phyloP scores from a whole-genome alignment of 352 stramenopile species.

The Phytopythium sindhum region DNA sequence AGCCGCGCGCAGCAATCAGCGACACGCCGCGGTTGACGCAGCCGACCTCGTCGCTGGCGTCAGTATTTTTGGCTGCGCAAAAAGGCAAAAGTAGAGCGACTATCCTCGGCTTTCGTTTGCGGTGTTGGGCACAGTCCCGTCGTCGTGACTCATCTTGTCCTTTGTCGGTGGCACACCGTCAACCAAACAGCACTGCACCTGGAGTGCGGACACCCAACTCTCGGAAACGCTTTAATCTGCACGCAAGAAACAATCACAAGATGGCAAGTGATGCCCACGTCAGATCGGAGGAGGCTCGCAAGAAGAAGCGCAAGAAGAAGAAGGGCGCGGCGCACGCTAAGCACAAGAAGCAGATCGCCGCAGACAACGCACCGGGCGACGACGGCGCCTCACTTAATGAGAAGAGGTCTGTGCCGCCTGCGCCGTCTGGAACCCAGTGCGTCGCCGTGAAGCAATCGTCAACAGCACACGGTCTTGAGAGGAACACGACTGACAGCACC shows the following conservation, averaged over 20 bases:
- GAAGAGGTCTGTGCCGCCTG: background rate
- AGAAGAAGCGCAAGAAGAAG: slow-evolving; percentile 16
- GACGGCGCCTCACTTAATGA: background rate
- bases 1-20: background rate
- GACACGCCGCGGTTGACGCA: too few relatives aligned
- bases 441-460: slow-evolving; percentile 5
- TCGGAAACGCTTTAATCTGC: background rate
- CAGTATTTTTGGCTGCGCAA: background rate
- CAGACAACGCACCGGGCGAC: background rate
- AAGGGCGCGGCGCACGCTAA: background rate
- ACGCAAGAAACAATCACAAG: background rate
- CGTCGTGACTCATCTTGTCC: too few relatives aligned
- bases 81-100: too few relatives aligned
- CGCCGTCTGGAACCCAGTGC: background rate
- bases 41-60: too few relatives aligned
- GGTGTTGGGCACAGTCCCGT: too few relatives aligned
- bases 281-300: slow-evolving; percentile 3
- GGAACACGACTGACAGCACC: background rate
- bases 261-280: background rate
- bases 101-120: too few relatives aligned
- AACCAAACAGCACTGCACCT: background rate
- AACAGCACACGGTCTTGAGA: background rate
- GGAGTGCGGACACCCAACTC: background rate
- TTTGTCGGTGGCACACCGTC: background rate
- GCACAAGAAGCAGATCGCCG: background rate